Conservation (phyloP, 768 basidiomycete genomes). For the Galerina marginata region DNA sequence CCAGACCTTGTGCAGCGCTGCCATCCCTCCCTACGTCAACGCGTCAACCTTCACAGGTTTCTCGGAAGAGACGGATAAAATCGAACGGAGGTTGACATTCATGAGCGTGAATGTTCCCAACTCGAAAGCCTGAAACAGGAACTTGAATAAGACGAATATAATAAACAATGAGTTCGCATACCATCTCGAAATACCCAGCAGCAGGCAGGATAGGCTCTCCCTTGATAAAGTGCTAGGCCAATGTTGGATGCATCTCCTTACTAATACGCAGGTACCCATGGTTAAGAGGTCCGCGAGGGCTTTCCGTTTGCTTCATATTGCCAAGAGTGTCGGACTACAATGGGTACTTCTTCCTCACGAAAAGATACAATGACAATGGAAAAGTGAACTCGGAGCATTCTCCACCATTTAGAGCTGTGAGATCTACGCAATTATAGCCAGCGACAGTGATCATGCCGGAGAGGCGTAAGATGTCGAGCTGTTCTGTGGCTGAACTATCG, state of each 20-base stretch:
- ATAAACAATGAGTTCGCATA: constrained; percentile 15
- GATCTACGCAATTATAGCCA: constrained; percentile 37
- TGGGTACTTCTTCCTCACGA: constrained; percentile 25
- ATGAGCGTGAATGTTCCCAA: constrained; percentile 31
- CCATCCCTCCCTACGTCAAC: constrained; percentile 33
- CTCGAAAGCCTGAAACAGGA: constrained; percentile 36
- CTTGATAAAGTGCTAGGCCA: constrained; percentile 50
- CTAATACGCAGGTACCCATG: constrained; percentile 40
- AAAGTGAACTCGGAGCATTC: constrained; percentile 15
- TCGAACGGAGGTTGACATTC: constrained; percentile 25
- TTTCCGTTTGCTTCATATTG: constrained; percentile 25
- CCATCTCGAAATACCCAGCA: constrained; percentile 49
- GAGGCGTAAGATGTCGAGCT: constrained; percentile 25
- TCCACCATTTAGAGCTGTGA: constrained; percentile 33
- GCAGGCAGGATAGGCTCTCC: constrained; percentile 53
- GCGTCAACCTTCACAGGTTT: constrained; percentile 24
- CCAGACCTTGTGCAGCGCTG: constrained; percentile 35
- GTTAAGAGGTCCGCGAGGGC: constrained; percentile 41
- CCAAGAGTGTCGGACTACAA: constrained; percentile 21
- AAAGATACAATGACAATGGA: constrained; percentile 34
- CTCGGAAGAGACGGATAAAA: constrained; percentile 23
- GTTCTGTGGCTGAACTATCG: constrained; percentile 26
- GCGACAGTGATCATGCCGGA: constrained; percentile 33
- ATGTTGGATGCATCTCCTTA: constrained; percentile 39
- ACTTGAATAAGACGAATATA: not conserved